Percentiles rank a stretch among this genome's conserved stretches.
Evolutionary conservation across 2,329 filamentous ascomycete genomes (phyloP).

Genomic region (Zymoseptoria tritici): DNA sequence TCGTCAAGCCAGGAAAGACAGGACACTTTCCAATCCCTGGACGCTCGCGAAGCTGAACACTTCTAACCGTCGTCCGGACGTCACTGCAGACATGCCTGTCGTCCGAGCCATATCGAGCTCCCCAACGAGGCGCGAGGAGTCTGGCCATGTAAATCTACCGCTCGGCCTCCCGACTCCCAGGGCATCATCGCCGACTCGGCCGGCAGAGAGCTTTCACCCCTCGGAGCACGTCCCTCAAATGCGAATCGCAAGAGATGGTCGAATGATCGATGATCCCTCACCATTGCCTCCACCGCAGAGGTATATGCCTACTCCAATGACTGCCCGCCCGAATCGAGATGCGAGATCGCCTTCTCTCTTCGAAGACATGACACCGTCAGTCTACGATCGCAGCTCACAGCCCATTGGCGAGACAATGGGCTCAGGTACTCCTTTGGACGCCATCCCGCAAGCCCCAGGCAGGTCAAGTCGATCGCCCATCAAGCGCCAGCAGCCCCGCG

Average conservation of each 20-base stretch:
- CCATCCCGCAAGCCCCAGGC: conserved; percentile 16
- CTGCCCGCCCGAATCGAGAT: neutral
- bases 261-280: conserved; percentile 8
- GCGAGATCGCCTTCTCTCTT: neutral
- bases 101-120: conserved; percentile 4
- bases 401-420: neutral
- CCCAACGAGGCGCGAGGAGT: conserved; percentile 3
- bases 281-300: conserved; percentile 11
- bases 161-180: conserved; percentile 23
- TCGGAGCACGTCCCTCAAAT: conserved; percentile 18
- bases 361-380: neutral
- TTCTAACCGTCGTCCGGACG: conserved; percentile 1
- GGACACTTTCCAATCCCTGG: conserved; percentile 42
- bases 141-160: neutral
- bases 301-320: conserved; percentile 3
- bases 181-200: conserved; percentile 24
- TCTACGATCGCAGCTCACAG: neutral
- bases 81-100: neutral
- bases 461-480: conserved; percentile 13
- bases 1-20: conserved; percentile 27
- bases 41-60: conserved; percentile 42
- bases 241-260: conserved; percentile 16
- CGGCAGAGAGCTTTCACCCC: conserved; percentile 12
- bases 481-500: conserved; percentile 12
- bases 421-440: conserved; percentile 19